Evolutionary conservation across 805 yeast genomes (phyloP).

Genomic region (Wickerhamomyces canadensis): DNA sequence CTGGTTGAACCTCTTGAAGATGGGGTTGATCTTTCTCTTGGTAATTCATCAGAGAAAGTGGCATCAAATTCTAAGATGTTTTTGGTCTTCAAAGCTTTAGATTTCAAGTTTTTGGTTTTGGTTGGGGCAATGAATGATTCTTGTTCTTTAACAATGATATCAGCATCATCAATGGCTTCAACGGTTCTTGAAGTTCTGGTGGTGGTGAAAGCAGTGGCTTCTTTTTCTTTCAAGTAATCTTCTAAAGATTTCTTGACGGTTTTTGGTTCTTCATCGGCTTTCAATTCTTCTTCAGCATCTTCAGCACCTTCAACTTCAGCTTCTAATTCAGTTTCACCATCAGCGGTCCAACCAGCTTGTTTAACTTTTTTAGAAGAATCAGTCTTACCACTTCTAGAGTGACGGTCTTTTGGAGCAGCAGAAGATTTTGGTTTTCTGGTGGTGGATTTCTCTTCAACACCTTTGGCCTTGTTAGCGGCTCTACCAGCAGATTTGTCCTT

Average conservation of each 20-base stretch:
- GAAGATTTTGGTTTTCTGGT: conserved; percentile 47
- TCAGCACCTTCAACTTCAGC: conserved; percentile 56
- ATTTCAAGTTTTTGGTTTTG: conserved; percentile 59
- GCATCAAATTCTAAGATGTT: conserved; percentile 69
- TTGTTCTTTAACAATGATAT: conserved; percentile 59
- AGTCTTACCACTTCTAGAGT: conserved; percentile 73
- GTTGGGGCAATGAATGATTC: conserved; percentile 57
- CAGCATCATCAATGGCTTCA: conserved; percentile 39
- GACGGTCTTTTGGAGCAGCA: conserved; percentile 70
- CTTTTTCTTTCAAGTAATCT: conserved; percentile 75
- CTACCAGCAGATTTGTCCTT: conserved; percentile 71
- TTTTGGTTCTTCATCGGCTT: conserved; percentile 37
- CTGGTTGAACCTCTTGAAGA: conserved; percentile 28
- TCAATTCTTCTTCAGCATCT: conserved; percentile 41
- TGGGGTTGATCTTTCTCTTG: conserved; percentile 26
- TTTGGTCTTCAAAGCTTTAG: conserved; percentile 81
- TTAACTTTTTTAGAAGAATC: conserved; percentile 81
- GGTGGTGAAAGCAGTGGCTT: conserved; percentile 49
- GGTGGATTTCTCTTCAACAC: conserved; percentile 50
- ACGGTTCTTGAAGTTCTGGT: conserved; percentile 32
- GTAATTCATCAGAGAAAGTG: conserved; percentile 55
- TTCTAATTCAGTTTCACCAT: conserved; percentile 61
- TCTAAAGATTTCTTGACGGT: conserved; percentile 67
- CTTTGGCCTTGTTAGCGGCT: conserved; percentile 42
- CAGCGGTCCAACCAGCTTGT: conserved; percentile 83